Evolutionary conservation across 2,329 filamentous ascomycete genomes (phyloP), one percentile per base, ranked within the genome.

Genomic region (Penicillium sp.): DNA sequence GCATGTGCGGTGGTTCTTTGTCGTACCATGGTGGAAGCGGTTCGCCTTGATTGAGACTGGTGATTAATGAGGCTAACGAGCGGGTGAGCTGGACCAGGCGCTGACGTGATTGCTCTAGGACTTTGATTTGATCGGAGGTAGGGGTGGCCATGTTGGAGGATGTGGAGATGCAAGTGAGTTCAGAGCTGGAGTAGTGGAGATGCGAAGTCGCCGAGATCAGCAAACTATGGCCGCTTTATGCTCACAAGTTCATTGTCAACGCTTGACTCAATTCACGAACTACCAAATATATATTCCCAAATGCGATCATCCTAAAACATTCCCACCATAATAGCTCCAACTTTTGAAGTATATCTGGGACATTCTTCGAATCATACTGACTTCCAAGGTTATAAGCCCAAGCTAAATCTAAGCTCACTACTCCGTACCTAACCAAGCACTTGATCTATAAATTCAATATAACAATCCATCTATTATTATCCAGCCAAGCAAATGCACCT

Each of bases 21-120:
- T 41, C 72, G 42, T 67, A 86, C 82, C 79, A 76, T 39, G 73
- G 73, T 16, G 84, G 84, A 4, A 88, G 70, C 15, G 80, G 80
- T 37, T 82, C 76, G 59, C 73, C 78, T 42, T 73, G 72, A 26
- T 76, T 61, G 26, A 87, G 68, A 52, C 79, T 75, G 47, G 69
- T 65, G 50, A 77, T 75, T 14, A 88, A 67, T 27, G 80, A 82
- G 40, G 68, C 72, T 13, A 89, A 76, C 51, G 77, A 85, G 59
- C 75, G 80, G 3, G 79, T 77, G 15, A 89, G 73, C 56, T 85
- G 80, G 30, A 73, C 72, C 14, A 88, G 72, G 17, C 81, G 75
- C 54, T 80, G 76, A 27, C 84, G 77, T 17, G 80, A 79, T 62
- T 82, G 76, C 55, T 89, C 84, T 16, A 89, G 73, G 27, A 76